Evolutionary conservation across 805 yeast species (phyloP), one percentile per base, ranked within the genome.

Genomic region (Lipomyces starkeyi): DNA sequence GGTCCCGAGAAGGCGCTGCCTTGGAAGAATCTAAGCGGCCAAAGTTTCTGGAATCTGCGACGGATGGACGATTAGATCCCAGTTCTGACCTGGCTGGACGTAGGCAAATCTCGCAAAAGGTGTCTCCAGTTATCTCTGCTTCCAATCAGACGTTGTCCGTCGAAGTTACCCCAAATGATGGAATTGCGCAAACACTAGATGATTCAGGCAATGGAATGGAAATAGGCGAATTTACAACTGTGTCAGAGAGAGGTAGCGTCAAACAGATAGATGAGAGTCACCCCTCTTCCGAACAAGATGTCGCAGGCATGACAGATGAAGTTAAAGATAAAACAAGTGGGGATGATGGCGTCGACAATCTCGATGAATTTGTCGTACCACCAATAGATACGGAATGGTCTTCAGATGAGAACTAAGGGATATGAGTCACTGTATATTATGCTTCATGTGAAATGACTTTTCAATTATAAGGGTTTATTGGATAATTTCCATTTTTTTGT

Each of bases 291-390:
- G 43, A 37, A 17, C 20, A 43, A n/a, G 49, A 43, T 43, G 4
- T 43, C 11, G 20, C 22, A 6, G 22, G 20, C 20, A 5, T 7
- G 11, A 1, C 22, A 43, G 22, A 43, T 7, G 49, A 43, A 43
- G 22, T 8, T 43, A 7, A 8, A 37, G 52, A 20, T 35, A 11
- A n/a, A n/a, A 53, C 11, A n/a, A 40, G 22, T 14, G 62, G n/a
- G 32, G 63, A 62, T n/a, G 62, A 63, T 6, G 60, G 37, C 17
- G 62, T 66, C 22, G 70, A 68, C 13, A 68, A 74, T 20, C 9
- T 22, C 17, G 69, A 59, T 13, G 71, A 67, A 14, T 74, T 80
- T 37, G 68, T 58, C 25, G 60, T 68, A 53, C 71, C 71, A 14
- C 55, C 17, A 43, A 58, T 68, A 20, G 66, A 63, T 58, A 60